Conservation (phyloP, 768 basidiomycete species). For the Gloeopeniophorella convolvens region DNA sequence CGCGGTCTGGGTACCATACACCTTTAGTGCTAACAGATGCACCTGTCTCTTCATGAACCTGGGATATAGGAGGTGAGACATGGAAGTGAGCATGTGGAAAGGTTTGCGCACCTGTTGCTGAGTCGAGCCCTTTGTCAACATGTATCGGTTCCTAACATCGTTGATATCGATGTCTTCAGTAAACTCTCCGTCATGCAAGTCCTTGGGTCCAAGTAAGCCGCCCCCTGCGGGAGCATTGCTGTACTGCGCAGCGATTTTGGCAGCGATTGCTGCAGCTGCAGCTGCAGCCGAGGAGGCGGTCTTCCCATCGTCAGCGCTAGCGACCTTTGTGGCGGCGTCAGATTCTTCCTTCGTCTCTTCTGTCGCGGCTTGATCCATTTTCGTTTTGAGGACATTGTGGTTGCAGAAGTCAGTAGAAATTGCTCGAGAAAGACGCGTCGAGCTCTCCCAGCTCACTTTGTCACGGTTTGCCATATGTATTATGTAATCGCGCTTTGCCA, state of each 20-base stretch:
- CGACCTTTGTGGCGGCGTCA: constrained; percentile 36
- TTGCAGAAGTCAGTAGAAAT: neutral
- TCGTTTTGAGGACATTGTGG: constrained; percentile 61
- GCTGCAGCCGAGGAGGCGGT: constrained; percentile 66
- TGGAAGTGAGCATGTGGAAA: neutral
- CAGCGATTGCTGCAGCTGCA: constrained; percentile 81
- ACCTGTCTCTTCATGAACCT: constrained; percentile 92
- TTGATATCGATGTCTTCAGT: constrained; percentile 95
- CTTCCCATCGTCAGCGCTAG: constrained; percentile 47
- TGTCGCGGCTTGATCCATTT: constrained; percentile 64
- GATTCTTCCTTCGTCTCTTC: constrained; percentile 41
- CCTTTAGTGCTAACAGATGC: constrained; percentile 92
- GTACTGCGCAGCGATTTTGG: constrained; percentile 91
- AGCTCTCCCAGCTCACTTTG: neutral
- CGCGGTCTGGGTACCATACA: constrained; percentile 91
- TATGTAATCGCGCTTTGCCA: neutral
- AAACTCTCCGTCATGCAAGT: constrained; percentile 73
- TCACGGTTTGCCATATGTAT: too few relatives aligned
- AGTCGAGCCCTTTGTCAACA: constrained; percentile 89
- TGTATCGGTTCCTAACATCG: constrained; percentile 89
- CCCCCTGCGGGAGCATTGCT: constrained; percentile 36
- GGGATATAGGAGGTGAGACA: constrained; percentile 1
- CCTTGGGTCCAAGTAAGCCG: constrained; percentile 45
- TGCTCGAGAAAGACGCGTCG: neutral
- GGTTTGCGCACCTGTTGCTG: constrained; percentile 69